Evolutionary conservation across 2,329 filamentous ascomycete genomes (phyloP), one percentile per base, ranked within the genome.

Genomic region (Orbilia ellipsospora): DNA sequence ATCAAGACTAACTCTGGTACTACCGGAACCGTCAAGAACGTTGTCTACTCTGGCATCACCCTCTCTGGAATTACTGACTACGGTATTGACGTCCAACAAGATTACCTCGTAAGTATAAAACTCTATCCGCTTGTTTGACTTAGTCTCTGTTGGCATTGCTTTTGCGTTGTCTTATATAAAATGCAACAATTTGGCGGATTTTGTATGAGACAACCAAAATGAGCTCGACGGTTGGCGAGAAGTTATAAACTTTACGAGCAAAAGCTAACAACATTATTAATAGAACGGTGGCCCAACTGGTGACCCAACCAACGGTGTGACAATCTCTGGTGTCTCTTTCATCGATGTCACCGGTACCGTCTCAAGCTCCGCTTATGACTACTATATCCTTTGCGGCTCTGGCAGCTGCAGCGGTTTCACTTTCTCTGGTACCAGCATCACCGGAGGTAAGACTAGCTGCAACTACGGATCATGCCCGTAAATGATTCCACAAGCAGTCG

Each of bases 331-430:
- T 52, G 23, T 68, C 18, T 42, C 40, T 23, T 60, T 68, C 28
- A 60, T 60, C 20, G 55, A 31, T 28, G 64, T 68, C 10, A 68
- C 64, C 8, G 64, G 64, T 42, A 68, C 64, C 1, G 64, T 68
- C 20, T 12, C 13, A 40, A 80, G 80, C 1, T 77, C 76, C 8
- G 84, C 79, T 12, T 82, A 81, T 16, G 80, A 85, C 61, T 80
- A 87, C 75, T 86, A 86, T 79, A 85, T 88, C 69, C 83, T 88
- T n/a, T 89, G 87, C 78, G 62, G 62, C 2, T 66, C 62, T 56
- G 87, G 84, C 12, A 81, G 80, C 51, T 87, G 86, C 81, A 83
- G 82, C 6, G 82, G 84, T 81, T 89, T 87, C 85, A 85, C 83
- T 15, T 88, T 86, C 85, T 82, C 80, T 12, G 83, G 81, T 61